Base-by-base conservation (phyloP, 2,329 filamentous ascomycete genomes). In the Rhinocladiella mackenziei region DNA sequence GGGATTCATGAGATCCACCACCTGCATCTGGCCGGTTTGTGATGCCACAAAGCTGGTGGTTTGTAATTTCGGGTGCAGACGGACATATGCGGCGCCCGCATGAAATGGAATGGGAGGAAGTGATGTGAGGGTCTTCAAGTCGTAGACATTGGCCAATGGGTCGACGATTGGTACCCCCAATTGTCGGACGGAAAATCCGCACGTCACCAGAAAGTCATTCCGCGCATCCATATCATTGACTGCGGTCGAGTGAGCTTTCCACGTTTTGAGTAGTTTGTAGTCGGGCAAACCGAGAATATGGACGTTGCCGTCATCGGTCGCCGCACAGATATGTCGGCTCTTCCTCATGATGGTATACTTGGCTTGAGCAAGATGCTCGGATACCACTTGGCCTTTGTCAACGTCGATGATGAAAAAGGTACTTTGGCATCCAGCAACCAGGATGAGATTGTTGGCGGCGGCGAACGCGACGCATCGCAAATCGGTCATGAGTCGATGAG, bases 171-270 rank as follows among this genome's bases (percentile, higher is more conserved):
- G 85, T 29, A 81, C 80, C 25, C 83, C 80, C 54, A 86, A 75
- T 59, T 89, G 88, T 55, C 91, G 80, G 17, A 88, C 77, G 1
- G 91, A 94, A 66, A 87, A 94, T 25, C 92, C 92, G 64, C 92
- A 98, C 3, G 92, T 97, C 15, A 97, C 85, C 41, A 98, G 81
- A 55, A 92, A 92, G 63, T 97, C 91, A 60, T 92, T 87, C 61
- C 92, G 86, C 6, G 89, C 88, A 68, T 98, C 92, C 86, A 98
- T 96, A 63, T 97, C 91, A 64, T 88, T 95, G 62, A 98, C 86
- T 39, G 82, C 79, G 6, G 87, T 86, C 1, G 84, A 83, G 61
- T 98, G 92, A 0, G 91, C 89, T 62, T 87, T 87, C 86, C 92
- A 98, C 8, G 80, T 80, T 62, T 91, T 94, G 56, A 92, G 73